phyloP scores from a whole-genome alignment of 345 rosid genomes.

The Melastoma malabathricum region DNA sequence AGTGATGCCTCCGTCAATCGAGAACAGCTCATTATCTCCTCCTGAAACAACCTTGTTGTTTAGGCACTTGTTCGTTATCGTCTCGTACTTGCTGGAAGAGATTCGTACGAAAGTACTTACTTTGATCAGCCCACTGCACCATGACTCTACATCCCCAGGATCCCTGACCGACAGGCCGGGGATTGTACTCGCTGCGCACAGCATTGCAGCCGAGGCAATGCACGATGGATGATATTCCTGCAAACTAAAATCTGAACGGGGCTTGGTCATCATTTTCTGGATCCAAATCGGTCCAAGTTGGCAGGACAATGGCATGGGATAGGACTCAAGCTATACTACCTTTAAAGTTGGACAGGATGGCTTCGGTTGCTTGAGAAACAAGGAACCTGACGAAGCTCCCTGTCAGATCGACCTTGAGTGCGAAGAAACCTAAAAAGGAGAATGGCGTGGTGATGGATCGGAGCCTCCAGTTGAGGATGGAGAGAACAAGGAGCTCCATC shows the following conservation, averaged over 20 bases:
- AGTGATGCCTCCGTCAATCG: slow-evolving; percentile 57
- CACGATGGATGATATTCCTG: slow-evolving; percentile 82
- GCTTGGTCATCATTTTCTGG: too few relatives aligned
- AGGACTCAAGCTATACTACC: slow-evolving; percentile 26
- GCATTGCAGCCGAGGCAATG: slow-evolving; percentile 81
- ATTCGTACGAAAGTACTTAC: slow-evolving; percentile 22
- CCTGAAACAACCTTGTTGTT: slow-evolving; percentile 26
- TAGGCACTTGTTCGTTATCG: too few relatives aligned
- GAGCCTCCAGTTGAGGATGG: slow-evolving; percentile 60
- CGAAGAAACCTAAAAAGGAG: slow-evolving; percentile 62
- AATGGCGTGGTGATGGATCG: slow-evolving; percentile 29
- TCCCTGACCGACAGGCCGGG: slow-evolving; percentile 54
- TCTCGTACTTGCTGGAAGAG: too few relatives aligned
- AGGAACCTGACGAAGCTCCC: slow-evolving; percentile 51
- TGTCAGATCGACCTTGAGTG: slow-evolving; percentile 67
- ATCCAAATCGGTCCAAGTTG: too few relatives aligned
- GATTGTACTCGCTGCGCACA: slow-evolving; percentile 69
- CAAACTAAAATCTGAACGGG: slow-evolving; percentile 61
- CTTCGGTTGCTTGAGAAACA: slow-evolving; percentile 50
- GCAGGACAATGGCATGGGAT: too few relatives aligned
- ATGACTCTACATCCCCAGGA: slow-evolving; percentile 74
- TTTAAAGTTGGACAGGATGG: slow-evolving; percentile 66
- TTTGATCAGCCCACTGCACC: slow-evolving; percentile 92
- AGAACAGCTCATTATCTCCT: slow-evolving; percentile 71
- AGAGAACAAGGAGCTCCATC: slow-evolving; percentile 59